Evolutionary conservation across 176 grass and related monocot species (phyloP), one percentile per base, ranked within the genome.

Genomic region (Musa troglodytarum): DNA sequence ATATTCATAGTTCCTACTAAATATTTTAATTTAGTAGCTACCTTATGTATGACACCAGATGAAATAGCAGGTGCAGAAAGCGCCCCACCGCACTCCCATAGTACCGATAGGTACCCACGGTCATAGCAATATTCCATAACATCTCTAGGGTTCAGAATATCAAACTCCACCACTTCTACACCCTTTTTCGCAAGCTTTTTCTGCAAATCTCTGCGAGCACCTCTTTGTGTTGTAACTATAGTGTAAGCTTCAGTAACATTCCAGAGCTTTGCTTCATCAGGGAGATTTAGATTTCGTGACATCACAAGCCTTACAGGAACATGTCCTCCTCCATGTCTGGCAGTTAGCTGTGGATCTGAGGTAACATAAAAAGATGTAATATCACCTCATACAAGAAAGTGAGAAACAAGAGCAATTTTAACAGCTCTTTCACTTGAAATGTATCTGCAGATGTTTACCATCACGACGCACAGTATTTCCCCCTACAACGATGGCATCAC

Each of bases 121-220:
- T 98, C 90, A 71, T 91, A 91, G 57, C 90, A 98, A 85, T 93
- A 98, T 28, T 82, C 76, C 94, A 98, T 98, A 52, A 98, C 86
- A 85, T 89, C 88, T 74, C 88, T 91, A 50, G 90, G 88, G 85
- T 90, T 98, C 49, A 98, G 64, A 85, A 98, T 91, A 81, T 93
- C 94, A 87, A 97, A 92, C 50, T 98, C 94, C 65, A 98, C 90
- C 80, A 98, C 94, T 85, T 98, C 94, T 65, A 93, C 94, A 56
- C 90, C 94, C 78, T 91, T 98, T 75, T 43, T 77, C 67, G 94
- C 84, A 85, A 98, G 90, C 65, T 91, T 91, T 82, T 87, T 93
- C 74, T 98, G 94, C 61, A 93, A 63, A 85, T 98, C 88, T 82
- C 83, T 93, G 51, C 65, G 78, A 77, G 94, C 90, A 83, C 94